These are phyloP conservation scores for Dendrobium officinale DNA, from an alignment of 106 monocot species.

Conservation along the genomic window DNA sequence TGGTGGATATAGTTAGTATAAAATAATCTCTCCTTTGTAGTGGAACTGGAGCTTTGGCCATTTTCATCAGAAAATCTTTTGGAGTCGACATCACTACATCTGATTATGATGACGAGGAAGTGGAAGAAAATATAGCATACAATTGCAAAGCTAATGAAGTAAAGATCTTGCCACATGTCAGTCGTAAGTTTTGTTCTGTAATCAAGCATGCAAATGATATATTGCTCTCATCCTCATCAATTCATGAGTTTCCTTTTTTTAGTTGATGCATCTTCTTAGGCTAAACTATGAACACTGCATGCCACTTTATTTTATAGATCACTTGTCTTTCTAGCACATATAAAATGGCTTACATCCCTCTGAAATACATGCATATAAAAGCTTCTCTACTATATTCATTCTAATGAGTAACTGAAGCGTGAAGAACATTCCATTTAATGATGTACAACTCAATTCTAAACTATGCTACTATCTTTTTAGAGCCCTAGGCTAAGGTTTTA, in stretches of 20 bases:
- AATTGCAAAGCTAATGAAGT: conserved; percentile 72
- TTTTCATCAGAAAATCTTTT: conserved; percentile 64
- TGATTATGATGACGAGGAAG: conserved; percentile 79
- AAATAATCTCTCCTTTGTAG: conserved; percentile 21
- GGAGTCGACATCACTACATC: conserved; percentile 88
- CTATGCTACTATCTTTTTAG: neutral
- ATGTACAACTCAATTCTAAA: neutral
- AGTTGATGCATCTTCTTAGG: neutral
- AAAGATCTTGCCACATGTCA: conserved; percentile 66
- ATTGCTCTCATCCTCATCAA: neutral
- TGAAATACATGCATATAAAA: neutral
- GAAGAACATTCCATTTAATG: neutral
- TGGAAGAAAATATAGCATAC: conserved; percentile 84
- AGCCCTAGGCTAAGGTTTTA: neutral
- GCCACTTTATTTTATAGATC: neutral
- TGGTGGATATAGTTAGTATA: neutral
- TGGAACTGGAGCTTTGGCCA: conserved; percentile 91
- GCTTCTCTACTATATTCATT: neutral
- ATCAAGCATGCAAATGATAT: neutral
- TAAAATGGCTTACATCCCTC: neutral
- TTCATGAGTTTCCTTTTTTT: neutral
- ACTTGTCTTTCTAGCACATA: neutral
- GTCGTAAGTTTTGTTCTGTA: conserved; percentile 54
- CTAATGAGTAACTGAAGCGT: neutral
- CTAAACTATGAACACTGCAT: neutral